Evolutionary conservation across 495 filamentous ascomycete species (phyloP).

Genomic region (Corynascus novoguineensis): DNA sequence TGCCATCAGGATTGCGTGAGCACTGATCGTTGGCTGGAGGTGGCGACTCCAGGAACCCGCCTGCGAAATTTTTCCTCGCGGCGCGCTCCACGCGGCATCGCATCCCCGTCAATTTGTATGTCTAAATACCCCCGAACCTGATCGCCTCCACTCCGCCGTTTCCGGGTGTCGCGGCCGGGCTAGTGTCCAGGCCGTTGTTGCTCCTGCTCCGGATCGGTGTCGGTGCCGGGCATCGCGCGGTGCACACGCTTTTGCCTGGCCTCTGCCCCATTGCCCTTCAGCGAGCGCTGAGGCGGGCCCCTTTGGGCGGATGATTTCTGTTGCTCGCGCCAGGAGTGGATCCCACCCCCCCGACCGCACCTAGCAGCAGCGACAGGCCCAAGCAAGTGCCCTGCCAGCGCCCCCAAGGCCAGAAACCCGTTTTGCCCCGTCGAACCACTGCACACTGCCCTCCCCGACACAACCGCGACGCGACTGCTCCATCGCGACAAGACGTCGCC

Average conservation of each 20-base stretch:
- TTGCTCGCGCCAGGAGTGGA: constrained; percentile 20
- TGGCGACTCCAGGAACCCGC: constrained; percentile 19
- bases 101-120: constrained; percentile 16
- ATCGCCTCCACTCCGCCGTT: constrained; percentile 27
- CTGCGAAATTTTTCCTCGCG: constrained; percentile 34
- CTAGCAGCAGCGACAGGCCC: constrained; percentile 17
- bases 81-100: constrained; percentile 20
- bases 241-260: background rate
- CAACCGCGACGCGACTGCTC: constrained; percentile 50
- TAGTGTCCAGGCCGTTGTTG: constrained; percentile 11
- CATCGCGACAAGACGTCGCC: constrained; percentile 46
- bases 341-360: constrained; percentile 16
- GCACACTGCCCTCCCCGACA: constrained; percentile 27
- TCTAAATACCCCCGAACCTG: constrained; percentile 21
- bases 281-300: background rate
- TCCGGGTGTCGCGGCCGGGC: constrained; percentile 15
- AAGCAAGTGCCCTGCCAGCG: constrained; percentile 7
- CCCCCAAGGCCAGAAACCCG: constrained; percentile 27
- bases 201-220: constrained; percentile 12
- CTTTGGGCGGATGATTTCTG: background rate
- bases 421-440: constrained; percentile 32
- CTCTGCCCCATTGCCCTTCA: background rate
- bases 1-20: constrained; percentile 23
- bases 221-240: background rate
- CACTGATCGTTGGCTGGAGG: constrained; percentile 22